A percentile compares a stretch with the other conserved stretches of the same genome.
These are phyloP conservation scores for Camelina hispida DNA, from an alignment of 345 rosid genomes.

Conservation along the genomic window DNA sequence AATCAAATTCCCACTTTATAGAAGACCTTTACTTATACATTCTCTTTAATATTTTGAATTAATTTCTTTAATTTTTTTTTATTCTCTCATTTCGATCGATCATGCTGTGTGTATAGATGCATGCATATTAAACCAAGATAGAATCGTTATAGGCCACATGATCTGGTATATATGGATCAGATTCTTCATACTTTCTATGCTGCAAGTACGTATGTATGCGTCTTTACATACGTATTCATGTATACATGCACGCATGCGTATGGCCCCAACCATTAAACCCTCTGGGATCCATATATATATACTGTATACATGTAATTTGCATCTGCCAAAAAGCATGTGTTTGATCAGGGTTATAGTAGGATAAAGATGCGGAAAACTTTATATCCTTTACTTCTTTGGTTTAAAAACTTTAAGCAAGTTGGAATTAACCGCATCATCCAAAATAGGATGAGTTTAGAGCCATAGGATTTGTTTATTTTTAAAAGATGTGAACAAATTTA, in stretches of 20 bases:
- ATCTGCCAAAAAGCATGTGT: background rate
- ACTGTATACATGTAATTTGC: constrained; percentile 15
- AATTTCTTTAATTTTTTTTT: background rate
- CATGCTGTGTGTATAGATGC: background rate
- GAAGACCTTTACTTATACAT: constrained; percentile 12
- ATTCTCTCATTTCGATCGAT: background rate
- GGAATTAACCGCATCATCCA: background rate
- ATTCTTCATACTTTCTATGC: constrained; percentile 24
- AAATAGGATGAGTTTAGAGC: background rate
- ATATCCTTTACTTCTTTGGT: background rate
- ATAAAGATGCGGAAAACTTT: background rate
- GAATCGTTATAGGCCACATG: constrained; percentile 13
- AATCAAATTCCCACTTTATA: constrained; percentile 40
- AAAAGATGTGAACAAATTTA: background rate
- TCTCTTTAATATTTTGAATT: constrained; percentile 20
- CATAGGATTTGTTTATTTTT: background rate
- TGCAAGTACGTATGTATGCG: constrained; percentile 1
- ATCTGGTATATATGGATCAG: constrained; percentile 14
- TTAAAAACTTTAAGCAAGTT: background rate
- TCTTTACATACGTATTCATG: constrained; percentile 11
- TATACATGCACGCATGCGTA: constrained; percentile 20
- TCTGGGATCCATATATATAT: constrained; percentile 16
- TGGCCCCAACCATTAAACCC: constrained; percentile 20
- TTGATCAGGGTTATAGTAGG: background rate
- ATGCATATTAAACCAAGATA: background rate